Evolutionary conservation across 768 basidiomycete species (phyloP).

Genomic region (Termitomyces sp.): DNA sequence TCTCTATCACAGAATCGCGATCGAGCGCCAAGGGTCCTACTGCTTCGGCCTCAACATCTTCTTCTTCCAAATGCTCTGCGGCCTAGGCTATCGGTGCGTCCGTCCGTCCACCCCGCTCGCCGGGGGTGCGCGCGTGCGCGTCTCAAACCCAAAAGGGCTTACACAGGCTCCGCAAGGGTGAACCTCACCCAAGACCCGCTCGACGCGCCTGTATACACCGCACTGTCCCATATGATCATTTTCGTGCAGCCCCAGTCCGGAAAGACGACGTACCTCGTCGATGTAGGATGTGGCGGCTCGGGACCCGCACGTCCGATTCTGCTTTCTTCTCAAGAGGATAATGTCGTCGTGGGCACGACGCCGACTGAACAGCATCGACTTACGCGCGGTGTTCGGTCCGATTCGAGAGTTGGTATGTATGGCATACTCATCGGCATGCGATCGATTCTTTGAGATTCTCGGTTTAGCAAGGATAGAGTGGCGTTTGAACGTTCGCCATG

Average conservation of each 20-base stretch:
- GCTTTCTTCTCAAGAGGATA: conserved; percentile 8
- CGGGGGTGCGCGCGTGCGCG: too few relatives aligned
- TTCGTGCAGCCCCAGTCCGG: conserved; percentile 7
- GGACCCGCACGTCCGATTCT: conserved; percentile 11
- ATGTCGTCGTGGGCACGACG: conserved; percentile 12
- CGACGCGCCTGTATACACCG: conserved; percentile 7
- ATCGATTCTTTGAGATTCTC: too few relatives aligned
- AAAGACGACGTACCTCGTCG: conserved; percentile 10
- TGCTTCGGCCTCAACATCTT: conserved; percentile 12
- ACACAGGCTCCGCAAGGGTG: conserved; percentile 9
- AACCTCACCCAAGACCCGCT: conserved; percentile 7
- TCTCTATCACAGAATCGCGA: conserved; percentile 9
- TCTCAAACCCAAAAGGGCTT: conserved; percentile 6
- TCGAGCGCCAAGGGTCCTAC: conserved; percentile 12
- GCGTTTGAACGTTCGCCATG: conserved; percentile 13
- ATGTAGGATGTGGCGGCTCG: conserved; percentile 14
- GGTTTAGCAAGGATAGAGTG: conserved; percentile 6
- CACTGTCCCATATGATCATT: conserved; percentile 12
- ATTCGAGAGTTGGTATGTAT: conserved; percentile 5
- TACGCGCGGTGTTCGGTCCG: conserved; percentile 10
- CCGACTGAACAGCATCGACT: conserved; percentile 12
- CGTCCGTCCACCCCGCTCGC: too few relatives aligned
- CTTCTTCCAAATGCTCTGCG: conserved; percentile 12
- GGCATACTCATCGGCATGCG: background rate
- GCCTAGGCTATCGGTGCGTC: conserved; percentile 14